Conservation (phyloP, 805 yeast species). For the Maudiozyma barnettii region DNA sequence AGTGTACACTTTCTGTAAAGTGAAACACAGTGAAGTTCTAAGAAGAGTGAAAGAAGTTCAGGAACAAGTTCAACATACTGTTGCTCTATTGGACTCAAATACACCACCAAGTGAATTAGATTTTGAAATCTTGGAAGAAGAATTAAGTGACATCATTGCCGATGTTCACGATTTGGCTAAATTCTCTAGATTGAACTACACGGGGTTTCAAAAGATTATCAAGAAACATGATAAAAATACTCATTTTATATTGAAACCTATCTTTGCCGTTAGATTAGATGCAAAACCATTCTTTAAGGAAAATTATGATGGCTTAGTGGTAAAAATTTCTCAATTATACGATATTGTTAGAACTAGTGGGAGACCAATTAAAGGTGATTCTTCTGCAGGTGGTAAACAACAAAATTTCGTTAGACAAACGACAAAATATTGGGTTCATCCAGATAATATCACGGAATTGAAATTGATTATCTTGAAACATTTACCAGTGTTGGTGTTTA, state of each 20-base stretch:
- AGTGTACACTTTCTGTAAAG: conserved; percentile 82
- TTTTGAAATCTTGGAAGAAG: conserved; percentile 67
- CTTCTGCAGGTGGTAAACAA: conserved; percentile 96
- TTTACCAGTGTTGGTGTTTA: conserved; percentile 93
- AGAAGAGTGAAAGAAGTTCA: conserved; percentile 81
- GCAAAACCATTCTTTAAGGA: conserved; percentile 94
- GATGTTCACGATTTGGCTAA: conserved; percentile 96
- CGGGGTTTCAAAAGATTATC: conserved; percentile 93
- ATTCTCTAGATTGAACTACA: conserved; percentile 85
- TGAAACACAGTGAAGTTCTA: conserved; percentile 76
- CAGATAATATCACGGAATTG: conserved; percentile 93
- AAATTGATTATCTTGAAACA: conserved; percentile 88
- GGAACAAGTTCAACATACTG: conserved; percentile 56
- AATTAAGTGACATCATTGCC: conserved; percentile 79
- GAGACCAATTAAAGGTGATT: conserved; percentile 88
- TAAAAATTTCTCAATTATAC: conserved; percentile 77
- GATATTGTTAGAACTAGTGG: conserved; percentile 94
- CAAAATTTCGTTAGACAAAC: conserved; percentile 98
- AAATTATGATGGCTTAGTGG: conserved; percentile 82
- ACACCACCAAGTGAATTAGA: conserved; percentile 51
- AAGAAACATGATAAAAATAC: conserved; percentile 95
- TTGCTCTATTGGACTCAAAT: conserved; percentile 43
- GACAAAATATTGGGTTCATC: conserved; percentile 98
- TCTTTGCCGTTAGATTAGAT: conserved; percentile 85
- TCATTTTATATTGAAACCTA: conserved; percentile 70